These are phyloP conservation scores for Stentor coeruleus DNA, from an alignment of 73 alveolate species.

Conservation along the genomic window DNA sequence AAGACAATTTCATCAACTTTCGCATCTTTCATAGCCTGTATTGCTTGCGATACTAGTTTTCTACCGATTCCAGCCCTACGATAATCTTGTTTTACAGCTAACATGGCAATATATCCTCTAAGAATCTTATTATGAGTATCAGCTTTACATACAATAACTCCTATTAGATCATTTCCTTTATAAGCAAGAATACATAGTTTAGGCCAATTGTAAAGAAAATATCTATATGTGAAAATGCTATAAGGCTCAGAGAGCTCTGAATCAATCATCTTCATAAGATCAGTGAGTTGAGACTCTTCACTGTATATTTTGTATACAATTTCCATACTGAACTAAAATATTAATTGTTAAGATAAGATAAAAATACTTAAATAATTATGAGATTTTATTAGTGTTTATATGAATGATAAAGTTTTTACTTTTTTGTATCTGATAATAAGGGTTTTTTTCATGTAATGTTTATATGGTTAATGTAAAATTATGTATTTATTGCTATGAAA, in stretches of 20 bases:
- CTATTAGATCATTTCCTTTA: conserved; percentile 59
- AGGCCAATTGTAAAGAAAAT: conserved; percentile 91
- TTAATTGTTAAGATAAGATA: too few relatives aligned
- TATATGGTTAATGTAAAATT: too few relatives aligned
- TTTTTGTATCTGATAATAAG: too few relatives aligned
- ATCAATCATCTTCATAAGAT: conserved; percentile 78
- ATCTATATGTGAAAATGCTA: conserved; percentile 91
- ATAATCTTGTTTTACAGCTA: conserved; percentile 87
- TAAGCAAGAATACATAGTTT: conserved; percentile 71
- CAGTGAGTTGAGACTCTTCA: conserved; percentile 33
- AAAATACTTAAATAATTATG: too few relatives aligned
- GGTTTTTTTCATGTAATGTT: too few relatives aligned
- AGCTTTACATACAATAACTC: conserved; percentile 66
- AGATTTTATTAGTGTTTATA: too few relatives aligned
- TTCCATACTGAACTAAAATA: conserved; percentile 4
- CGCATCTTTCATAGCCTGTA: conserved; percentile 71
- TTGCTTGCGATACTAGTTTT: conserved; percentile 68
- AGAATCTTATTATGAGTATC: conserved; percentile 50
- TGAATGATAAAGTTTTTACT: too few relatives aligned
- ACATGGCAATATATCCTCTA: conserved; percentile 96
- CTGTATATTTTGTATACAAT: conserved; percentile 31
- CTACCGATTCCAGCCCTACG: conserved; percentile 91
- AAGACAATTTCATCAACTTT: conserved; percentile 84
- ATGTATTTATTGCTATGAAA: too few relatives aligned
- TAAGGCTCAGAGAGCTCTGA: conserved; percentile 94